Evolutionary conservation across 495 filamentous ascomycete genomes (phyloP), one percentile per base, ranked within the genome.

Genomic region (Podospora australis): DNA sequence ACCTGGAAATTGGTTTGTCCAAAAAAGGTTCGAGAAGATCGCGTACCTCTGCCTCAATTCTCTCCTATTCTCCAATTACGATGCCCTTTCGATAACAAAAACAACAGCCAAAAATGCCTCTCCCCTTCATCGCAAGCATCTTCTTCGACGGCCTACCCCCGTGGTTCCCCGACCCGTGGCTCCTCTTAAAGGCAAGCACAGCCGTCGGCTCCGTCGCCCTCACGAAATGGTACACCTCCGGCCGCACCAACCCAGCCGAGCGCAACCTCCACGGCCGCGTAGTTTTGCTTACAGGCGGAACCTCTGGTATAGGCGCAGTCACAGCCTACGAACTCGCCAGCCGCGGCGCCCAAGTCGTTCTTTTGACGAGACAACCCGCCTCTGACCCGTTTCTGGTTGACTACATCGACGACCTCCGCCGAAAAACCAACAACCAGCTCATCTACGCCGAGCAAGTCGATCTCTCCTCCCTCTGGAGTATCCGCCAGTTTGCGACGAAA

Each of bases 391-490:
- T 96, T 66, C 78, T 96, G 1, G 82, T 85, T 45, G 94, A 97
- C 52, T 92, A 85, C 66, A 87, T 99, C 58, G 81, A 90, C 21
- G 92, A 96, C 64, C 69, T 99, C 5, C 87, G 92, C 38, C 71
- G 72, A 13, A 70, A 75, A 20, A 88, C 88, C n/a, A 76, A 78
- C 9, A 99, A 97, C 72, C 74, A 90, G 16, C 71, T 97, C 47
- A 88, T 99, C 56, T 96, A 90, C 57, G 90, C 94, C 46, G 92
- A 99, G 64, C 85, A 94, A 63, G 88, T 92, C 26, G 90, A 99
- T 54, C 81, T 99, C 32, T 68, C 83, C 21, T 90, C 86, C 10
- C 72, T 97, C 14, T 79, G 96, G 59, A 90, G 84, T 50, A 82
- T 99, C 48, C 87, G 92, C 20, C 73, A 82, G 49, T 99, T 99